phyloP scores from a whole-genome alignment of 129 eudicot species.

The Arctium minus region DNA sequence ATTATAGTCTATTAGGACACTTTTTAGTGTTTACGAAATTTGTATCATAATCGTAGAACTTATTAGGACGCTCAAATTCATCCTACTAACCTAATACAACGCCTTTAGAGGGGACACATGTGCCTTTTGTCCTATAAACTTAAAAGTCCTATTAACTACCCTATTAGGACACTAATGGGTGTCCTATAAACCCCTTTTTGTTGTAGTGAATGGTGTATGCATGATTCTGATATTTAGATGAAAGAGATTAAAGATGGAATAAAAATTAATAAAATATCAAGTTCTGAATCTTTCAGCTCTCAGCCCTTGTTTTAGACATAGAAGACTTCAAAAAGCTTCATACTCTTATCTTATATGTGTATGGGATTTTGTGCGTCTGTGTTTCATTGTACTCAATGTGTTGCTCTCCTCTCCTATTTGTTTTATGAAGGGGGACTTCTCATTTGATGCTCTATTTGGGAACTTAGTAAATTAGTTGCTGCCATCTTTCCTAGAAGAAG shows the following conservation, averaged over 20 bases:
- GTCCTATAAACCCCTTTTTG: too few relatives aligned
- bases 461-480: constrained; percentile 80
- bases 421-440: constrained; percentile 73
- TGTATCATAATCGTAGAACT: too few relatives aligned
- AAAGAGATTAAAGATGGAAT: constrained; percentile 59
- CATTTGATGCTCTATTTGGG: constrained; percentile 90
- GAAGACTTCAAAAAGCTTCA: constrained; percentile 60
- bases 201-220: constrained; percentile 1
- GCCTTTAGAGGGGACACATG: too few relatives aligned
- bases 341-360: not conserved
- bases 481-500: constrained; percentile 83
- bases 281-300: constrained; percentile 48
- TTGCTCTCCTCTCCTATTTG: constrained; percentile 6
- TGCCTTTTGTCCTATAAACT: too few relatives aligned
- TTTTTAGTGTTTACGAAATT: too few relatives aligned
- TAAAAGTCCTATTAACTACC: too few relatives aligned
- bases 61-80: too few relatives aligned
- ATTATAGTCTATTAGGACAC: too few relatives aligned
- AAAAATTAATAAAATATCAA: constrained; percentile 32
- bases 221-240: constrained; percentile 45
- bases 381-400: constrained; percentile 13
- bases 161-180: too few relatives aligned
- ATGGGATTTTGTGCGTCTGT: not conserved
- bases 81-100: too few relatives aligned
- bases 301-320: constrained; percentile 72